Conservation (phyloP, 2,329 filamentous ascomycete genomes). For the Microsporum canis region DNA sequence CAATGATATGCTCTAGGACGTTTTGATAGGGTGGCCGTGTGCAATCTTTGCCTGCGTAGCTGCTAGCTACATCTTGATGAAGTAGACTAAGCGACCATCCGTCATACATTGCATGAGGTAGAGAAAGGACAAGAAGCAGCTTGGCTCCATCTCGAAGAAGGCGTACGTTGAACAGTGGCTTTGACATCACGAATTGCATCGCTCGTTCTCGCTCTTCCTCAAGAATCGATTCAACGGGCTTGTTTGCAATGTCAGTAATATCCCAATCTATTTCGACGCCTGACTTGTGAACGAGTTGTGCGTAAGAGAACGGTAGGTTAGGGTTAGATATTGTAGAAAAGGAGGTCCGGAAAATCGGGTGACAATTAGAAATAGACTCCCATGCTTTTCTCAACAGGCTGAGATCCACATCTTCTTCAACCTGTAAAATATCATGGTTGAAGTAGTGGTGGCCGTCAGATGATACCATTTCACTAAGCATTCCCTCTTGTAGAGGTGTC, state of each 20-base stretch:
- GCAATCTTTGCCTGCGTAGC: constrained; percentile 43
- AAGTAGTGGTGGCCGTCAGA: constrained; percentile 69
- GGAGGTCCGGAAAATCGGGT: constrained; percentile 62
- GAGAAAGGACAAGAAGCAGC: constrained; percentile 50
- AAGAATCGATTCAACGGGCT: constrained; percentile 19
- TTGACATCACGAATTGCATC: constrained; percentile 15
- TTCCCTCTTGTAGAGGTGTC: constrained; percentile 75
- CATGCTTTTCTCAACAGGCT: constrained; percentile 51
- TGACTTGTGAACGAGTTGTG: constrained; percentile 40
- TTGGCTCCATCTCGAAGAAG: constrained; percentile 25
- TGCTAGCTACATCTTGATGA: constrained; percentile 56
- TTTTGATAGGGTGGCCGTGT: constrained; percentile 40
- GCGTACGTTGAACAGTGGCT: constrained; percentile 26
- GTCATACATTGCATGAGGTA: constrained; percentile 82
- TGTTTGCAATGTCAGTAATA: constrained; percentile 15
- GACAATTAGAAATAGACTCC: constrained; percentile 45
- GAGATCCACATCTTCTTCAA: constrained; percentile 47
- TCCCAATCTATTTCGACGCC: constrained; percentile 27
- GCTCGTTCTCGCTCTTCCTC: constrained; percentile 12
- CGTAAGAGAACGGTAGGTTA: constrained; percentile 43
- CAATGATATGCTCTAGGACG: constrained; percentile 46
- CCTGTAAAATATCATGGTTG: constrained; percentile 65
- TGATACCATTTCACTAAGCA: constrained; percentile 69
- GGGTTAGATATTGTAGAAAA: constrained; percentile 59
- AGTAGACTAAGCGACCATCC: constrained; percentile 70